phyloP scores from a whole-genome alignment of 225 moss, liverwort and hornwort genomes.

The Thuidium tamariscinum region DNA sequence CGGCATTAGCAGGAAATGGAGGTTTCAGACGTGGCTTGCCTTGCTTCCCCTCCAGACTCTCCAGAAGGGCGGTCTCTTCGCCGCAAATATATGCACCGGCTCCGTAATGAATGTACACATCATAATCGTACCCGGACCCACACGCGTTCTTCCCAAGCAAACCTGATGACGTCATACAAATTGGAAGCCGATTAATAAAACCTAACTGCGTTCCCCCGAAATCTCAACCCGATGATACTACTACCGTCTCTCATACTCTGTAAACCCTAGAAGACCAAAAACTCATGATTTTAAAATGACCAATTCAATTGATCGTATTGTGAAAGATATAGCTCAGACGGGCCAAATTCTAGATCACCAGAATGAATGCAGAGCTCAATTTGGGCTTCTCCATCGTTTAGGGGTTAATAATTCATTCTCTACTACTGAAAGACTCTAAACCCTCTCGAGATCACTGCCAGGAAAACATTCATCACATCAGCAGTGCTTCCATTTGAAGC shows the following conservation, averaged over 20 bases:
- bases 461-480: not conserved
- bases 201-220: not conserved
- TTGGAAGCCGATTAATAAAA: not conserved
- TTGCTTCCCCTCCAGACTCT: slow-evolving; percentile 92
- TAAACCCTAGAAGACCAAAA: not conserved
- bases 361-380: not conserved
- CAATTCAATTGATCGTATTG: not conserved
- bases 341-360: not conserved
- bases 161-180: slow-evolving; percentile 7
- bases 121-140: slow-evolving; percentile 87
- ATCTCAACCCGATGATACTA: not conserved
- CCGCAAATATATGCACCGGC: slow-evolving; percentile 97
- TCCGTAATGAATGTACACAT: slow-evolving; percentile 77
- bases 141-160: slow-evolving; percentile 82
- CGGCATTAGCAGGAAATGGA: slow-evolving; percentile 89
- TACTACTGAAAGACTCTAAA: not conserved
- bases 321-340: not conserved
- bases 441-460: not conserved
- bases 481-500: not conserved
- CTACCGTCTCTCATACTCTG: not conserved
- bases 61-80: slow-evolving; percentile 88
- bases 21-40: slow-evolving; percentile 95
- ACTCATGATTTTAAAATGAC: not conserved
- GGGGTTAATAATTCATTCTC: no score
- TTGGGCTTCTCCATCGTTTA: not conserved